Conservation (phyloP, 768 basidiomycete genomes). For the Naganishia kalamii region DNA sequence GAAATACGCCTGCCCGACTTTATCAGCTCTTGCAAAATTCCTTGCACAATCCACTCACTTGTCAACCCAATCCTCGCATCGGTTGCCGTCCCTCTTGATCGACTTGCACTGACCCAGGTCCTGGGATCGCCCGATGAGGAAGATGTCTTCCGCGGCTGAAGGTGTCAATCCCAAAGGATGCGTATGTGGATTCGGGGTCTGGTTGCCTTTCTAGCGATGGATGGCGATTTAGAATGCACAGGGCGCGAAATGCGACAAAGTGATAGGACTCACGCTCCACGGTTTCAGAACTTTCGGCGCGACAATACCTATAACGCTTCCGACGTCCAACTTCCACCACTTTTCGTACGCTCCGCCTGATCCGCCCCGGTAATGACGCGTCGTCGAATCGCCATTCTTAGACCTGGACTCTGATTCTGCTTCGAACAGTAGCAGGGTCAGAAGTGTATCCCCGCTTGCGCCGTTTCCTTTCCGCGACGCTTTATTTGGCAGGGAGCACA, state of each 20-base stretch:
- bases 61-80: conserved; percentile 84
- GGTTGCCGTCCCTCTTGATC: conserved; percentile 67
- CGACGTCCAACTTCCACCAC: conserved; percentile 70
- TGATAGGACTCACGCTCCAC: conserved; percentile 58
- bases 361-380: conserved; percentile 64
- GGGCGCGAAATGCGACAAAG: neutral
- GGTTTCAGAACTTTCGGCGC: conserved; percentile 84
- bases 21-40: neutral
- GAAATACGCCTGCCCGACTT: conserved; percentile 53
- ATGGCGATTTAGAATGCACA: neutral
- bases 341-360: conserved; percentile 87
- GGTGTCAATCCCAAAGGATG: conserved; percentile 86
- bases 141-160: conserved; percentile 67
- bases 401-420: conserved; percentile 55
- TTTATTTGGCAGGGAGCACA: conserved; percentile 36
- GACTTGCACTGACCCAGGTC: conserved; percentile 84
- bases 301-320: conserved; percentile 80
- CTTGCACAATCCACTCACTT: conserved; percentile 37
- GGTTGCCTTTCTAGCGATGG: conserved; percentile 31
- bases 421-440: conserved; percentile 82
- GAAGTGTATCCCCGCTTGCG: conserved; percentile 72
- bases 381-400: neutral
- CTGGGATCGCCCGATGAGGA: conserved; percentile 73
- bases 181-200: conserved; percentile 64
- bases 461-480: conserved; percentile 60